Percentiles rank a stretch among this genome's conserved stretches.
These are phyloP conservation scores for Immersiella caudata DNA, from an alignment of 495 filamentous ascomycete species.

Conservation along the genomic window DNA sequence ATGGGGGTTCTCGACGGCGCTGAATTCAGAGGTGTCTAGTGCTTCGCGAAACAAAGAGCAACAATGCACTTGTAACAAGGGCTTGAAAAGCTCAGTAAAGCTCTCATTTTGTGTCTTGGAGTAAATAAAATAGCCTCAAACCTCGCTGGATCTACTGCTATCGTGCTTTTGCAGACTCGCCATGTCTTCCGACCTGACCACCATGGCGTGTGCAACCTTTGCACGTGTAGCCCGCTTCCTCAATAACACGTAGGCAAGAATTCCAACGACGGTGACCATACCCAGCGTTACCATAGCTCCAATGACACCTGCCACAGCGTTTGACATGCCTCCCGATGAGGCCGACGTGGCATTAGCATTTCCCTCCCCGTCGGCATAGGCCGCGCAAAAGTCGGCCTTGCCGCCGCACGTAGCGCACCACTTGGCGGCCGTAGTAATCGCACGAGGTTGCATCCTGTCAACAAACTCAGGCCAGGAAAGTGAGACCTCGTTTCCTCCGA, in stretches of 20 bases:
- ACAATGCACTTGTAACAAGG: too few species aligned
- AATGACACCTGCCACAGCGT: conserved; percentile 16
- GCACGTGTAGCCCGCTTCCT: conserved; percentile 1
- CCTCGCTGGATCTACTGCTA: background rate
- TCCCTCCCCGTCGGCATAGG: background rate
- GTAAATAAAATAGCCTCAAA: background rate
- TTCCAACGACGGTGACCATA: conserved; percentile 1
- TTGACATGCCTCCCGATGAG: conserved; percentile 9
- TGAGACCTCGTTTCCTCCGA: conserved; percentile 10
- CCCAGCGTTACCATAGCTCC: conserved; percentile 19
- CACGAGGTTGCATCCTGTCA: conserved; percentile 10
- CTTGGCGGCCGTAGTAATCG: conserved; percentile 8
- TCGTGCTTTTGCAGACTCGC: background rate
- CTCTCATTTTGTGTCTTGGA: too few species aligned
- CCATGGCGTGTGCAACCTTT: background rate
- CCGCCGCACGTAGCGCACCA: conserved; percentile 26
- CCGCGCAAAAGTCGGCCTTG: conserved; percentile 25
- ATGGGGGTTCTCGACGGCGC: too few species aligned
- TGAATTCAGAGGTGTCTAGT: too few species aligned
- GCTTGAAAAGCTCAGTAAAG: too few species aligned
- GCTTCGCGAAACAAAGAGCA: too few species aligned
- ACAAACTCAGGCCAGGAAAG: conserved; percentile 26
- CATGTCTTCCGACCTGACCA: background rate
- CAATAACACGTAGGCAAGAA: background rate
- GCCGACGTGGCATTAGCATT: background rate